phyloP scores from a whole-genome alignment of 768 basidiomycete genomes.

The Boletus rubroflammeus region DNA sequence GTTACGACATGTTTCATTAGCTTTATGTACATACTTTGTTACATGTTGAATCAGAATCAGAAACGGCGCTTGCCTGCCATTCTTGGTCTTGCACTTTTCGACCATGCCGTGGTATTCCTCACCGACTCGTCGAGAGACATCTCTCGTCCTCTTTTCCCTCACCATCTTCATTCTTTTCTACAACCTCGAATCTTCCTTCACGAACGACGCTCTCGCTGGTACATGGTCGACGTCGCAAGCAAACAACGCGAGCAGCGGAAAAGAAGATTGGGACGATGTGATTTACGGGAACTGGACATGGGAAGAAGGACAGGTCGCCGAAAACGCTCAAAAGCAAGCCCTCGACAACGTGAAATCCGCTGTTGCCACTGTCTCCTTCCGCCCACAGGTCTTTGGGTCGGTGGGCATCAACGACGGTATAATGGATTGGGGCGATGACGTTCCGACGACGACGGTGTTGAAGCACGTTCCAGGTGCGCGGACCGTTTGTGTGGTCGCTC shows the following conservation, averaged over 20 bases:
- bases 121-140: conserved; percentile 70
- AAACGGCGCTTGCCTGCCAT: neutral
- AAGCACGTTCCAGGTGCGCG: conserved; percentile 63
- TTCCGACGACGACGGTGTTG: conserved; percentile 55
- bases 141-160: conserved; percentile 63
- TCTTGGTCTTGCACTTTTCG: neutral
- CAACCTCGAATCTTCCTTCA: conserved; percentile 66
- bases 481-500: neutral
- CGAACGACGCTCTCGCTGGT: conserved; percentile 34
- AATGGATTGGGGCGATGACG: conserved; percentile 49
- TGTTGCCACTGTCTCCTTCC: conserved; percentile 26
- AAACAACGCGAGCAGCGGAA: conserved; percentile 28
- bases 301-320: conserved; percentile 57
- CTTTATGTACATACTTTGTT: too few relatives aligned
- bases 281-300: conserved; percentile 71
- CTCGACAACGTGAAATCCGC: conserved; percentile 25
- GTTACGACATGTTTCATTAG: conserved; percentile 6
- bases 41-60: neutral
- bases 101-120: conserved; percentile 56
- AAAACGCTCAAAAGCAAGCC: conserved; percentile 49
- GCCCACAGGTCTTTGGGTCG: conserved; percentile 20
- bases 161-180: conserved; percentile 67
- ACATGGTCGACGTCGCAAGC: conserved; percentile 23
- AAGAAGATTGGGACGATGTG: conserved; percentile 52
- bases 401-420: conserved; percentile 50